Evolutionary conservation across 805 yeast genomes (phyloP).

Genomic region (Nakazawaea laoshanensis): DNA sequence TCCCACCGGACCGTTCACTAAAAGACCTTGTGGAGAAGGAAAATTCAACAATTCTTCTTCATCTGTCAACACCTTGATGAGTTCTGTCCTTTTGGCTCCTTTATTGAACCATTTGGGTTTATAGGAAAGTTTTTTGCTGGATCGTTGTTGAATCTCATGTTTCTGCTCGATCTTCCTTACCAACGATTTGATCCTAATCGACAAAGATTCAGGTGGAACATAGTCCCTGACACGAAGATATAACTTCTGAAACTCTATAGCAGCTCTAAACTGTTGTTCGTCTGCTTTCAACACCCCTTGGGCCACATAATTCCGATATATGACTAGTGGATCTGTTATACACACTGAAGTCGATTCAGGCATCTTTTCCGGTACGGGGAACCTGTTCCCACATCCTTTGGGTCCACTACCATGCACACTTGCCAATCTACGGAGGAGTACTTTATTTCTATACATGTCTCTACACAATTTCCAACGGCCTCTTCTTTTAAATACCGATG

Average conservation of each 20-base stretch:
- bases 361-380: slow-evolving; percentile 13
- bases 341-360: neutral
- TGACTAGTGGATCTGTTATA: slow-evolving; percentile 53
- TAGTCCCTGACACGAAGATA: slow-evolving; percentile 53
- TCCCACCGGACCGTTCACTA: slow-evolving; percentile 61
- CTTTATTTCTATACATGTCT: too few relatives aligned
- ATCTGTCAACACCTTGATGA: slow-evolving; percentile 44
- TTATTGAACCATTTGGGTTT: slow-evolving; percentile 21
- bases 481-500: too few relatives aligned
- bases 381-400: slow-evolving; percentile 16
- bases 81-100: slow-evolving; percentile 20
- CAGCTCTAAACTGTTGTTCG: slow-evolving; percentile 51
- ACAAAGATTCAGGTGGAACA: slow-evolving; percentile 40
- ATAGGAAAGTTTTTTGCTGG: slow-evolving; percentile 17
- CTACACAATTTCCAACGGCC: too few relatives aligned
- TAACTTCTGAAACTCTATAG: slow-evolving; percentile 52
- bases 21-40: slow-evolving; percentile 56
- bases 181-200: slow-evolving; percentile 30
- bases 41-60: slow-evolving; percentile 50
- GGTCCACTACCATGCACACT: slow-evolving; percentile 13
- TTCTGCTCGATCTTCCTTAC: slow-evolving; percentile 25
- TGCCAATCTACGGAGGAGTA: too few relatives aligned
- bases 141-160: slow-evolving; percentile 6
- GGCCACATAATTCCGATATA: slow-evolving; percentile 45
- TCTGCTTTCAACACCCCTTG: slow-evolving; percentile 47